Conservation (phyloP, 2,329 filamentous ascomycete genomes). For the Acephala macrosclerotiorum region DNA sequence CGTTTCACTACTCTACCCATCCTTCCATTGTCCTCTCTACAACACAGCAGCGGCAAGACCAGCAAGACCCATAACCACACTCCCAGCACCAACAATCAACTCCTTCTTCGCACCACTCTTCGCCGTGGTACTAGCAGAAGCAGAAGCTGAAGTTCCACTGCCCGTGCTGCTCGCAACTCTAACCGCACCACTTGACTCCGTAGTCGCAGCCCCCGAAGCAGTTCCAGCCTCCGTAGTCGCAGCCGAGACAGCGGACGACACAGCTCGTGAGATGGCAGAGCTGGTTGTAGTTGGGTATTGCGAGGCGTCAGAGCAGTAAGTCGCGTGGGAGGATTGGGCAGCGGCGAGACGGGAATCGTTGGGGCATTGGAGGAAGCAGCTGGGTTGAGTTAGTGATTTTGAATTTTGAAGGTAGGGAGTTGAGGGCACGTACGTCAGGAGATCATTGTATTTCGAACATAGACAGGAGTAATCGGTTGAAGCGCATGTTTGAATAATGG, state of each 20-base stretch:
- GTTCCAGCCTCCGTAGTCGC: conserved; percentile 14
- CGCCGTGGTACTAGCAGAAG: conserved; percentile 22
- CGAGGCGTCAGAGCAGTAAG: conserved; percentile 39
- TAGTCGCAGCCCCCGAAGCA: conserved; percentile 14
- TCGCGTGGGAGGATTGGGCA: conserved; percentile 28
- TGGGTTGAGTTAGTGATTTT: conserved; percentile 31
- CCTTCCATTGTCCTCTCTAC: conserved; percentile 18
- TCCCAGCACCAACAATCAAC: conserved; percentile 30
- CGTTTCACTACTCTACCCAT: not conserved
- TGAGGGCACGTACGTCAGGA: conserved; percentile 53
- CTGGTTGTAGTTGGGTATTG: conserved; percentile 33
- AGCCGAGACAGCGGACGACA: conserved; percentile 24
- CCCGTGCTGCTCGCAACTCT: conserved; percentile 16
- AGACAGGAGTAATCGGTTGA: conserved; percentile 55
- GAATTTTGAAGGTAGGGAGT: not conserved
- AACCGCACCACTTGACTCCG: conserved; percentile 9
- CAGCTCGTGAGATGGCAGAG: conserved; percentile 29
- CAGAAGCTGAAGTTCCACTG: conserved; percentile 17
- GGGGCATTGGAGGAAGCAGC: conserved; percentile 72
- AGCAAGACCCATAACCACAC: conserved; percentile 31
- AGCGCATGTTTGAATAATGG: conserved; percentile 45
- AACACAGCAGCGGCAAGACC: conserved; percentile 36
- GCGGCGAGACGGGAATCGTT: conserved; percentile 46
- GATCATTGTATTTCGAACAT: conserved; percentile 60
- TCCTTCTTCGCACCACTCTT: conserved; percentile 29